Percentiles rank a stretch among this genome's conserved stretches.
phyloP scores from a whole-genome alignment of 768 basidiomycete species.

The Agrocybe chaxingu region DNA sequence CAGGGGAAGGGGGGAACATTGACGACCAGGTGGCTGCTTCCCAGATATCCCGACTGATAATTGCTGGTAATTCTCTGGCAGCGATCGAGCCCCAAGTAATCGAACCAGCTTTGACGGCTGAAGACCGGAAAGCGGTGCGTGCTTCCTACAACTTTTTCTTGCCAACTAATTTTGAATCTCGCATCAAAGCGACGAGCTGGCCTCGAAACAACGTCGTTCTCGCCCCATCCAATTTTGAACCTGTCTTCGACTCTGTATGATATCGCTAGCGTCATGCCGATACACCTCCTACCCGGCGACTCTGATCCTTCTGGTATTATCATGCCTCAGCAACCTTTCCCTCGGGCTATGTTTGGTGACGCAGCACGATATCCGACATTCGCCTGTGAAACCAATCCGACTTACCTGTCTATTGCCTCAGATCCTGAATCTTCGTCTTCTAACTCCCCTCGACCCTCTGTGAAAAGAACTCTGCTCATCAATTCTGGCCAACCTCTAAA shows the following conservation, averaged over 20 bases:
- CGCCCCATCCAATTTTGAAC: conserved; percentile 68
- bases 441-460: conserved; percentile 14
- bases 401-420: conserved; percentile 66
- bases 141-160: neutral
- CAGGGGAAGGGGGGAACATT: conserved; percentile 74
- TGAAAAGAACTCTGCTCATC: conserved; percentile 65
- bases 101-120: conserved; percentile 28
- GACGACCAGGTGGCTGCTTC: conserved; percentile 63
- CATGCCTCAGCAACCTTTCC: conserved; percentile 91
- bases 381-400: conserved; percentile 83
- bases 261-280: conserved; percentile 71
- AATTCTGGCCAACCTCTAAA: conserved; percentile 92
- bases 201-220: conserved; percentile 63
- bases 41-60: conserved; percentile 78
- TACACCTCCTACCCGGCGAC: conserved; percentile 87
- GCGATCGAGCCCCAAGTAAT: conserved; percentile 34
- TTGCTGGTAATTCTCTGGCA: conserved; percentile 87
- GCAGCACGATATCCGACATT: conserved; percentile 61
- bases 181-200: conserved; percentile 57
- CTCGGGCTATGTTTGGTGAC: conserved; percentile 84
- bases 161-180: neutral
- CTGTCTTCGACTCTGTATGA: conserved; percentile 74
- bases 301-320: conserved; percentile 86
- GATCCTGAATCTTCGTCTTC: conserved; percentile 22
- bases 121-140: conserved; percentile 60